Percentiles rank a stretch among this genome's conserved stretches.
phyloP scores from a whole-genome alignment of 2,329 filamentous ascomycete species.

The Fusarium marasasianum region DNA sequence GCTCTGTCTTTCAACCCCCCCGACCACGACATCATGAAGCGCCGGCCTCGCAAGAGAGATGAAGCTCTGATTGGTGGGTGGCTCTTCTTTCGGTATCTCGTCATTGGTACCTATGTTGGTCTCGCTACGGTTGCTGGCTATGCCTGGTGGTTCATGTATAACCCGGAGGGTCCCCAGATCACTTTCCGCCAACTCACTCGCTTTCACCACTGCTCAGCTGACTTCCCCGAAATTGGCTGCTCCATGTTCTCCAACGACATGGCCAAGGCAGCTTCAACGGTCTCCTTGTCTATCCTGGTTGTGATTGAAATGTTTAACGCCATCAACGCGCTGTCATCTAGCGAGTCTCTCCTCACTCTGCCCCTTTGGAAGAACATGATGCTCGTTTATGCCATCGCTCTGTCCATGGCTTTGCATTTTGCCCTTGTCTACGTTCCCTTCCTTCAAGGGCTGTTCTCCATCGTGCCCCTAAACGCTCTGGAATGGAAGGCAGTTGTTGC shows the following conservation, averaged over 20 bases:
- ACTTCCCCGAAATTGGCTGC: slow-evolving; percentile 91
- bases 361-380: slow-evolving; percentile 99
- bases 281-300: slow-evolving; percentile 90
- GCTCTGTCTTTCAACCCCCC: slow-evolving; percentile 97
- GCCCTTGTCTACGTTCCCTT: slow-evolving; percentile 91
- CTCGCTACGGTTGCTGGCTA: slow-evolving; percentile 95
- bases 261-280: slow-evolving; percentile 89
- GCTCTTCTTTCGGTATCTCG: slow-evolving; percentile 97
- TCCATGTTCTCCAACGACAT: slow-evolving; percentile 88
- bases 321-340: slow-evolving; percentile 96
- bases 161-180: slow-evolving; percentile 89
- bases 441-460: slow-evolving; percentile 88
- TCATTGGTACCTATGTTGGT: slow-evolving; percentile 95
- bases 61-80: slow-evolving; percentile 93
- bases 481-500: slow-evolving; percentile 93
- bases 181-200: slow-evolving; percentile 87
- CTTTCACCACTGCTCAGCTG: slow-evolving; percentile 90
- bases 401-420: slow-evolving; percentile 96
- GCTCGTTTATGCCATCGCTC: slow-evolving; percentile 90
- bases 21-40: slow-evolving; percentile 98
- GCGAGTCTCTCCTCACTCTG: slow-evolving; percentile 90
- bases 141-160: slow-evolving; percentile 99
- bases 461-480: slow-evolving; percentile 82
- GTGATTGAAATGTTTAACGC: slow-evolving; percentile 99
- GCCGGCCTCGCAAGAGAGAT: slow-evolving; percentile 88